Percentiles rank a stretch among this genome's conserved stretches.
phyloP scores from a whole-genome alignment of 2,329 filamentous ascomycete genomes.

The Cordyceps militaris region DNA sequence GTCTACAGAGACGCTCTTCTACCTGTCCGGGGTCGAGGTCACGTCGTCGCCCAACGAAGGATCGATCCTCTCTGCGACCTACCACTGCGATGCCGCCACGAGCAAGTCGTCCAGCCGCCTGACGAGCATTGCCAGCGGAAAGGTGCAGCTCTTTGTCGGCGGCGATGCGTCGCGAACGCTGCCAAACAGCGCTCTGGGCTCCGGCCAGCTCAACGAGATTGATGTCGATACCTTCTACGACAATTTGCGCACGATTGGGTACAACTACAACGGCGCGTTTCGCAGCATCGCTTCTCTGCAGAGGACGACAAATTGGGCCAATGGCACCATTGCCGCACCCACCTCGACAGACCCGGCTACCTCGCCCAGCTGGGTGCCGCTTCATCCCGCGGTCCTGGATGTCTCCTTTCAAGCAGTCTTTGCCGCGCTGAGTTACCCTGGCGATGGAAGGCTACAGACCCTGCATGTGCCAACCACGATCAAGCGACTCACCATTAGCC shows the following conservation, averaged over 20 bases:
- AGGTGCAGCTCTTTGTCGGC: not conserved
- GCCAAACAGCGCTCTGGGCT: not conserved
- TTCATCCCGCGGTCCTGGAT: constrained; percentile 30
- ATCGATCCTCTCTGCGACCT: not conserved
- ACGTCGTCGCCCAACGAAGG: not conserved
- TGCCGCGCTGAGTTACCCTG: constrained; percentile 25
- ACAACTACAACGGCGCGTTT: constrained; percentile 18
- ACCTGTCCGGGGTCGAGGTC: not conserved
- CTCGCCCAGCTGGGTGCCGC: constrained; percentile 9
- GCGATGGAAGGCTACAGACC: constrained; percentile 25
- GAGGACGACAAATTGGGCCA: not conserved
- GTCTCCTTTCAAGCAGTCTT: constrained; percentile 28
- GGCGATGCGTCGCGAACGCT: constrained; percentile 1
- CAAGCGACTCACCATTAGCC: constrained; percentile 8
- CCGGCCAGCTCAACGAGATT: not conserved
- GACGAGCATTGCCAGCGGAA: constrained; percentile 7
- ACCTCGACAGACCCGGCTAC: not conserved
- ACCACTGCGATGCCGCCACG: not conserved
- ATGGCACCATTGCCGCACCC: constrained; percentile 11
- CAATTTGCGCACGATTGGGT: constrained; percentile 16
- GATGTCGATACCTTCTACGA: constrained; percentile 18
- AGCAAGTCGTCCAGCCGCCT: not conserved
- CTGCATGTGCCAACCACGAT: constrained; percentile 26
- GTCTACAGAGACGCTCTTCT: constrained; percentile 10
- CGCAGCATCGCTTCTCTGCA: constrained; percentile 12